Conservation (phyloP, 2,329 filamentous ascomycete genomes). For the Ophiostoma himal-ulmi region DNA sequence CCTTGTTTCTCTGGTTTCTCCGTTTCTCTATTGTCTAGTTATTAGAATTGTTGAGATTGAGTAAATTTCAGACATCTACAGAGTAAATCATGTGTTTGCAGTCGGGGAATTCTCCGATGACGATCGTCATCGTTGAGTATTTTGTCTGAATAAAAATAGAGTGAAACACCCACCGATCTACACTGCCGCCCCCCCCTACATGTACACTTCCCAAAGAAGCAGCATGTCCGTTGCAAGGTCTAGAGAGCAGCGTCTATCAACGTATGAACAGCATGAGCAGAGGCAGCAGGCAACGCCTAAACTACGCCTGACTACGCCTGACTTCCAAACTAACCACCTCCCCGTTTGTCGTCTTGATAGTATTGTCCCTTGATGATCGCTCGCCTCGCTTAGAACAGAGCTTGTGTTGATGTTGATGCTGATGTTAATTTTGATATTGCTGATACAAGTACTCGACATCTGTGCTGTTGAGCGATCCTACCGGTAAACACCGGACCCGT, state of each 20-base stretch:
- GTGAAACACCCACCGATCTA: background rate
- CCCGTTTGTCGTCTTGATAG: background rate
- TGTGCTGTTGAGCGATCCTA: background rate
- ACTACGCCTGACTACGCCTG: no score
- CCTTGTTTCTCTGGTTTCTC: background rate
- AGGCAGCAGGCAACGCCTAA: no score
- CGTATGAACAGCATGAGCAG: no score
- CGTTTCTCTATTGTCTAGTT: no score
- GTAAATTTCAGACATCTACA: background rate
- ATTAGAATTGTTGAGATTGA: no score
- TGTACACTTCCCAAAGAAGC: background rate
- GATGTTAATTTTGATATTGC: background rate
- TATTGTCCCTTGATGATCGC: background rate
- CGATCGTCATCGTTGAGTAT: background rate
- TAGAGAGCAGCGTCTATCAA: no score
- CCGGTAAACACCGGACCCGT: background rate
- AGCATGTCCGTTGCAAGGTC: slow-evolving; percentile 1
- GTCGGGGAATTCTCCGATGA: slow-evolving; percentile 9
- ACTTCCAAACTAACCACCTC: background rate
- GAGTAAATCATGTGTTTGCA: background rate
- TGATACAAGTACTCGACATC: background rate
- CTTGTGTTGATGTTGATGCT: background rate
- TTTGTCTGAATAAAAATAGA: no score
- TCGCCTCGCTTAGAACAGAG: background rate
- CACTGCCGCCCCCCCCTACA: background rate